phyloP scores from a whole-genome alignment of 305 asterid species.

The Solanum hybrid region DNA sequence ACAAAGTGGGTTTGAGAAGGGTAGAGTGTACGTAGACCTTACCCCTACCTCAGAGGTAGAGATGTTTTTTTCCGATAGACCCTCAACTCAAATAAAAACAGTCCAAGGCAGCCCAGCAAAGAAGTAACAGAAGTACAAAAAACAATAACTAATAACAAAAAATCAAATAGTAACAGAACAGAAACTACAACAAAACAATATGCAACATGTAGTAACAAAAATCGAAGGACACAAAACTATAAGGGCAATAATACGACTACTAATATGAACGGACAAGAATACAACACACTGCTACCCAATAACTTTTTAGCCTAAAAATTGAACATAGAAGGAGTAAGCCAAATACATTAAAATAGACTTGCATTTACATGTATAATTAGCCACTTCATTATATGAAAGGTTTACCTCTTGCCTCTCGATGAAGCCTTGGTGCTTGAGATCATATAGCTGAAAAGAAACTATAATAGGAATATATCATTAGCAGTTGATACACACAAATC shows the following conservation, averaged over 20 bases:
- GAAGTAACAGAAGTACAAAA: not conserved
- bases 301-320: not conserved
- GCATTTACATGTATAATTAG: not conserved
- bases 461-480: conserved; percentile 14
- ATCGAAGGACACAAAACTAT: not conserved
- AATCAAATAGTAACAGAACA: not conserved
- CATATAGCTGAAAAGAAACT: conserved; percentile 97
- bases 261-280: not conserved
- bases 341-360: not conserved
- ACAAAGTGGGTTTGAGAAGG: not conserved
- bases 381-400: not conserved
- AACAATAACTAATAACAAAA: not conserved
- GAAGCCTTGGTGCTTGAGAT: conserved; percentile 98
- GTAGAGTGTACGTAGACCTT: not conserved
- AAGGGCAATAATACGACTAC: not conserved
- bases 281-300: not conserved
- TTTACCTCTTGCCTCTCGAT: conserved; percentile 98
- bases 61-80: not conserved
- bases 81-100: not conserved
- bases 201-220: not conserved
- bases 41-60: not conserved
- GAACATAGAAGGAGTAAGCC: not conserved
- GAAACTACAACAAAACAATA: not conserved
- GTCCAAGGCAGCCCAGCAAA: not conserved
- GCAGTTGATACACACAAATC: not conserved